Evolutionary conservation across 148 eudicot genomes (phyloP).

Genomic region (Bassia scoparia): DNA sequence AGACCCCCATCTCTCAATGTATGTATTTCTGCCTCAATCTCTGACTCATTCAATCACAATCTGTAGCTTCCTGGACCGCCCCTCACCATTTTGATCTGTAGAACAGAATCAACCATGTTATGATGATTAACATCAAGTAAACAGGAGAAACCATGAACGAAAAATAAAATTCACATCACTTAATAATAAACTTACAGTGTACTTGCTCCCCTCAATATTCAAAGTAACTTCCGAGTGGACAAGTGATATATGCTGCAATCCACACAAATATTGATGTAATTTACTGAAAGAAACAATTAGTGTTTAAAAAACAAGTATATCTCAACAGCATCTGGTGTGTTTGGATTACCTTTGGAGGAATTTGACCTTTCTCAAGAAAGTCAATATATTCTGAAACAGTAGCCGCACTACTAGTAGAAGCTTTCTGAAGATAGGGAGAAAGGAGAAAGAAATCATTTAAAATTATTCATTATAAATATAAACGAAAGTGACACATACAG

Average conservation of each 20-base stretch:
- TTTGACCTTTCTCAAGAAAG: slow-evolving; percentile 97
- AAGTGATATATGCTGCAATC: slow-evolving; percentile 96
- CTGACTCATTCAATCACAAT: slow-evolving; percentile 79
- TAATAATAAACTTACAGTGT: slow-evolving; percentile 57
- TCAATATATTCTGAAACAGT: slow-evolving; percentile 92
- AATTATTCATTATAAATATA: not conserved
- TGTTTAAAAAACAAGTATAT: not conserved
- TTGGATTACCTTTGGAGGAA: slow-evolving; percentile 84
- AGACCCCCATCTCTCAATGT: slow-evolving; percentile 98
- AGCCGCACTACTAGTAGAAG: slow-evolving; percentile 95
- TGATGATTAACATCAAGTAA: not conserved
- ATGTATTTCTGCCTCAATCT: slow-evolving; percentile 95
- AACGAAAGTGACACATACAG: not conserved
- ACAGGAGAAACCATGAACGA: no score
- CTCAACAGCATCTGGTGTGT: slow-evolving; percentile 3
- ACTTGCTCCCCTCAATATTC: slow-evolving; percentile 98
- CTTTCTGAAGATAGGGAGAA: slow-evolving; percentile 61
- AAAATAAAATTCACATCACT: no score
- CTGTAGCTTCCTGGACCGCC: slow-evolving; percentile 97
- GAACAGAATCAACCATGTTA: slow-evolving; percentile 14
- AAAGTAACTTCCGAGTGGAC: slow-evolving; percentile 86
- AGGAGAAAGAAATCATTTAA: slow-evolving; percentile 14
- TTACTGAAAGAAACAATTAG: slow-evolving; percentile 5
- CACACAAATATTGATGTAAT: not conserved
- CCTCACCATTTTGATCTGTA: slow-evolving; percentile 83